A percentile compares a stretch with the other conserved stretches of the same genome.
These are phyloP conservation scores for Solanum piurae DNA, from an alignment of 257 asterid species.

Conservation along the genomic window DNA sequence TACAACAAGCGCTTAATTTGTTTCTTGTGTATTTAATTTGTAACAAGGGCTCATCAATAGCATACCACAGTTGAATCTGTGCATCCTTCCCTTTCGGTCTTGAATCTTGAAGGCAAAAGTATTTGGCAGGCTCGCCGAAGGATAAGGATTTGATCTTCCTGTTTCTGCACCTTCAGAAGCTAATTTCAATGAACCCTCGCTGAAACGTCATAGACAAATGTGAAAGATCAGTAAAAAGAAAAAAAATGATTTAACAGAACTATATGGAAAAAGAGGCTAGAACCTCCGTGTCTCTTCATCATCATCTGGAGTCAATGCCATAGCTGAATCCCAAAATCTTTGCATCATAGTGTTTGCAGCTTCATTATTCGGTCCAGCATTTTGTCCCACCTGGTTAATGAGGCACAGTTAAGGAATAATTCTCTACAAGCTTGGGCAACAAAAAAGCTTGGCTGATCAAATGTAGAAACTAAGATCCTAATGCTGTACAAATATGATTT, in stretches of 20 bases:
- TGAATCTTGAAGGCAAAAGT: slow-evolving; percentile 80
- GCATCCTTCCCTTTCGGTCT: slow-evolving; percentile 84
- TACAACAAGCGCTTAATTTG: not conserved
- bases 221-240: slow-evolving; percentile 7
- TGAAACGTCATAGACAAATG: slow-evolving; percentile 22
- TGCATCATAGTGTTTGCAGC: slow-evolving; percentile 78
- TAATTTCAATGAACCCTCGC: slow-evolving; percentile 68
- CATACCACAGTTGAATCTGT: slow-evolving; percentile 82
- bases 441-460: not conserved
- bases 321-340: slow-evolving; percentile 95
- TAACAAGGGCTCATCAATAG: not conserved
- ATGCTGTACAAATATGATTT: not conserved
- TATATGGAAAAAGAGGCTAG: not conserved
- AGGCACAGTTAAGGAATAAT: not conserved
- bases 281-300: slow-evolving; percentile 84
- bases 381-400: slow-evolving; percentile 59
- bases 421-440: not conserved
- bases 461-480: not conserved
- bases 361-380: slow-evolving; percentile 59
- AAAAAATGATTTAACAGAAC: not conserved
- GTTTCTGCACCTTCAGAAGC: slow-evolving; percentile 77
- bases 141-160: slow-evolving; percentile 39
- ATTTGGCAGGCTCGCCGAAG: slow-evolving; percentile 37
- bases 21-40: not conserved
- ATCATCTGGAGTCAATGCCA: slow-evolving; percentile 70